Conservation (phyloP, 2,329 filamentous ascomycete species). For the Phaeophleospora eucalypticola region DNA sequence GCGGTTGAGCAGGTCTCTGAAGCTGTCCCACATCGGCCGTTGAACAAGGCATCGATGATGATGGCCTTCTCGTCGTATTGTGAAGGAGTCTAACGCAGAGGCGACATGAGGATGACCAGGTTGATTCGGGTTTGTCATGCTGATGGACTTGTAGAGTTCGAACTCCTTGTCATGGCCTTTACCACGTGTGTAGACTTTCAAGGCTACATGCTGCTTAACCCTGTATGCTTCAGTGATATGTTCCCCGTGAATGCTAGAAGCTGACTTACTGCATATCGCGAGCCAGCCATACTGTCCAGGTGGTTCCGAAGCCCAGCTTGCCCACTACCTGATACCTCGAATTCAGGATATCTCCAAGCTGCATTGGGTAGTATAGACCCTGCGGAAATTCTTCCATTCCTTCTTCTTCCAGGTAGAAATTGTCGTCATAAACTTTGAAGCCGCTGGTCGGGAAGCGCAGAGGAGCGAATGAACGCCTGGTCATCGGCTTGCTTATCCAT, state of each 20-base stretch:
- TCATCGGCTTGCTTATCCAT: not conserved
- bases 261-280: not conserved
- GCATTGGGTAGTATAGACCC: constrained; percentile 32
- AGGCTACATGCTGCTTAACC: not conserved
- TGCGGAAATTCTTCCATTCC: not conserved
- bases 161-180: not conserved
- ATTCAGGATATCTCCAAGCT: constrained; percentile 32
- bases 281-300: constrained; percentile 40
- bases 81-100: constrained; percentile 1
- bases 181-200: not conserved
- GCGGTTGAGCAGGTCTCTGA: not conserved
- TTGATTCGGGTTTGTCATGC: not conserved
- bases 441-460: not conserved
- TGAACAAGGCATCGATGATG: constrained; percentile 1
- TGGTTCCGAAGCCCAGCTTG: constrained; percentile 41
- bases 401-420: not conserved
- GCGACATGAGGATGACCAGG: not conserved
- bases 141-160: not conserved
- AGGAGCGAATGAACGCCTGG: not conserved
- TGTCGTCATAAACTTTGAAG: not conserved
- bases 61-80: not conserved
- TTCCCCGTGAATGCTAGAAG: not conserved
- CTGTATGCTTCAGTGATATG: not conserved
- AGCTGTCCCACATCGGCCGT: constrained; percentile 1
- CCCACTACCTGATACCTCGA: constrained; percentile 36